Base-by-base conservation (phyloP, 1,284 basidiomycete species). In the Ceratobasidium sp. region DNA sequence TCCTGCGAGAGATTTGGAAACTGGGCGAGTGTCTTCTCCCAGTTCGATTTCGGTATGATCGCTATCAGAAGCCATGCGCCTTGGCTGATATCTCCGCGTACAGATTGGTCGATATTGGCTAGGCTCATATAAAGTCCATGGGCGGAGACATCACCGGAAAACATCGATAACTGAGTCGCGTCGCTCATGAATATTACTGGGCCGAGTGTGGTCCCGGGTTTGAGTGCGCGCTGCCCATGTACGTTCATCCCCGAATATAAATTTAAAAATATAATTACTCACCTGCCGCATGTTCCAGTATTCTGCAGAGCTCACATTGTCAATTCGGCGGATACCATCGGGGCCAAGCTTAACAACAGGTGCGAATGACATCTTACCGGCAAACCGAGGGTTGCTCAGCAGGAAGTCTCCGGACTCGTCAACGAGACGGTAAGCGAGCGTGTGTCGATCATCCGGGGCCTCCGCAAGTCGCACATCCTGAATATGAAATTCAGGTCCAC, bases 281-380 rank as follows among this genome's bases (percentile, higher is more conserved):
- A 68, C 66, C 49, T 68, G 66, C 19, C 44, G 49, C 49, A 22
- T 9, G 22, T 68, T 51, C 46, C 44, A 68, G 49, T 54, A 19
- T 22, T 68, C 66, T 1, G 22, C 66, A 34, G 49, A 54, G n/a
- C 34, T 17, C 8, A 22, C 7, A 22, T 68, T 68, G n/a, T 68
- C 40, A 29, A 40, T 40, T 15, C 46, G 25, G 40, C 29, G 43
- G 29, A 51, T 40, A 17, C 46, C 65, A 17, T 46, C 65, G 19
- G 17, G 29, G 15, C 44, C 46, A 46, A 8, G 29, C 25, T 67
- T 15, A 13, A 67, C 43, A 66, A 22, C 49, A 29, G 66, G 66
- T 7, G 43, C 32, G 11, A 68, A 54, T 34, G 66, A 51, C 46
- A 68, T 68, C 22, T 68, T n/a, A 9, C 66, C 49, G 22, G 17